Evolutionary conservation across 371 early-diverging fungal genomes (phyloP).

Genomic region (Mucor sp.): DNA sequence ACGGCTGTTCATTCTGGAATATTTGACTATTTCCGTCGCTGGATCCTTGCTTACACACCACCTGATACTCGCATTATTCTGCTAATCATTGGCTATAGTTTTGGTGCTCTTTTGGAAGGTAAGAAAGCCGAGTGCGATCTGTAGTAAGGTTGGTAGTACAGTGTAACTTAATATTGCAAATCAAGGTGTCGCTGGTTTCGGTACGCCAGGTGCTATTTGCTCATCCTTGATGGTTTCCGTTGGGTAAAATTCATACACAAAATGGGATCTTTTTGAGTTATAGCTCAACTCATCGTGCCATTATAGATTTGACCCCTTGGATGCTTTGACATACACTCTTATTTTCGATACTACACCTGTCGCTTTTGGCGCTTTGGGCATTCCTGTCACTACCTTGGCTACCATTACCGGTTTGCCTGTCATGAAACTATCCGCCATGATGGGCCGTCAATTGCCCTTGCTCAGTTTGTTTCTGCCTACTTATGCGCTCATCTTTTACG

Average conservation of each 20-base stretch:
- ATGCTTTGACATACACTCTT: slow-evolving; percentile 45
- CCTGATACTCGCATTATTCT: slow-evolving; percentile 47
- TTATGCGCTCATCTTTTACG: slow-evolving; percentile 45
- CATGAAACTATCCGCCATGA: slow-evolving; percentile 45
- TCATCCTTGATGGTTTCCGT: slow-evolving; percentile 52
- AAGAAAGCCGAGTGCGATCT: neutral
- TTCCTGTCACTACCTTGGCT: slow-evolving; percentile 52
- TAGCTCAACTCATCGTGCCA: neutral
- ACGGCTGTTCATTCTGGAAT: slow-evolving; percentile 44
- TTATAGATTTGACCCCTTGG: slow-evolving; percentile 42
- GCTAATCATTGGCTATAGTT: slow-evolving; percentile 46
- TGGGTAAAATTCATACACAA: slow-evolving; percentile 30
- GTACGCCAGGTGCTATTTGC: slow-evolving; percentile 56
- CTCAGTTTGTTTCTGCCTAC: slow-evolving; percentile 43
- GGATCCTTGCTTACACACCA: slow-evolving; percentile 52
- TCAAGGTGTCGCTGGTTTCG: slow-evolving; percentile 52
- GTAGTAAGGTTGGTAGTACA: neutral
- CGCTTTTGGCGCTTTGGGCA: slow-evolving; percentile 51
- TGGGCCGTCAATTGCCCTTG: slow-evolving; percentile 53
- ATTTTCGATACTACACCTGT: slow-evolving; percentile 52
- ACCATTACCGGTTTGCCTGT: slow-evolving; percentile 41
- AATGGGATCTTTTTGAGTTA: neutral
- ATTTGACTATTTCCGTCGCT: slow-evolving; percentile 50
- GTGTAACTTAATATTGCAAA: neutral
- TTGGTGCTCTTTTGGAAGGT: slow-evolving; percentile 55